phyloP scores from a whole-genome alignment of 306 rosid species.

The Adenanthera pavonina region DNA sequence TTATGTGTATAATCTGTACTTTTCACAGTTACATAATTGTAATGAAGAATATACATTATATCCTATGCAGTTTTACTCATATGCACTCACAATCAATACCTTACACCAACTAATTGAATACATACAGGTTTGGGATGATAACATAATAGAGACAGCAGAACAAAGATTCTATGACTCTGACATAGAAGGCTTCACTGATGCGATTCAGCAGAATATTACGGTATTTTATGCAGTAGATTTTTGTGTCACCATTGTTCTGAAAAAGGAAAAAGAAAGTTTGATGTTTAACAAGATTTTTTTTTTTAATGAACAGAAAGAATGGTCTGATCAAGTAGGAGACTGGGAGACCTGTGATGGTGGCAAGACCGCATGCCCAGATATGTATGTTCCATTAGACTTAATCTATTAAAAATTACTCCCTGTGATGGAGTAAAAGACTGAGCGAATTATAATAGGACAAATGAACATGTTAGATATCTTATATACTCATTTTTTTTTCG shows the following conservation, averaged over 20 bases:
- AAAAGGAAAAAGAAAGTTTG: background rate
- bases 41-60: background rate
- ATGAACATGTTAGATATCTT: no score
- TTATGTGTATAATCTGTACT: background rate
- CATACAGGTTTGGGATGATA: constrained; percentile 75
- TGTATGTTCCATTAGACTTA: constrained; percentile 45
- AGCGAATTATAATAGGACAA: background rate
- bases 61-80: background rate
- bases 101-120: background rate
- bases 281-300: background rate
- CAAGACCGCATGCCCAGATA: constrained; percentile 61
- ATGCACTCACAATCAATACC: background rate
- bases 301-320: constrained; percentile 52
- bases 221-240: constrained; percentile 43
- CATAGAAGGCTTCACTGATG: constrained; percentile 47
- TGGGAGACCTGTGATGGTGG: constrained; percentile 73
- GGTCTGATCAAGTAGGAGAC: constrained; percentile 65
- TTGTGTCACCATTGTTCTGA: background rate
- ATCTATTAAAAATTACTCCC: background rate
- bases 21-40: background rate
- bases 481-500: background rate
- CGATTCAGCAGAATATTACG: constrained; percentile 74
- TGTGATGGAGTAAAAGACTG: no score
- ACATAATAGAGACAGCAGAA: constrained; percentile 74
- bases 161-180: constrained; percentile 58